Conservation (phyloP, 768 basidiomycete species). For the Suillus cothurnatus region DNA sequence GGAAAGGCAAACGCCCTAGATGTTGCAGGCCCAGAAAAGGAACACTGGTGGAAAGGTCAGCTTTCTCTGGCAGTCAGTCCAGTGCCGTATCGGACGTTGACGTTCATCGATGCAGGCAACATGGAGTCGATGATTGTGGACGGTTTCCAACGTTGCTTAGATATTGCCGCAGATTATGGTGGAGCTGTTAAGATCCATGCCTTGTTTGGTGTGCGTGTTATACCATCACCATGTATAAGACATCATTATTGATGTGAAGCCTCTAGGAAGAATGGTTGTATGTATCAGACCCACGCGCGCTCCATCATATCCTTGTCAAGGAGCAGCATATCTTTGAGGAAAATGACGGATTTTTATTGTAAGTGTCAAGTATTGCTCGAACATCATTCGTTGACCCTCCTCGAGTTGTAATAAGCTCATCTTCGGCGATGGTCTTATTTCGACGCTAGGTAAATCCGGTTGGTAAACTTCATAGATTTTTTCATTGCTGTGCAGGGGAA, state of each 20-base stretch:
- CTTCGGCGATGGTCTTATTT: slow-evolving; percentile 31
- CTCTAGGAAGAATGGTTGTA: slow-evolving; percentile 23
- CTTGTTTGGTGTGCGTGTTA: slow-evolving; percentile 45
- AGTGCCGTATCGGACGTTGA: neutral
- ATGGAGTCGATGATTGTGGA: neutral
- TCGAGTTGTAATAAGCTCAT: slow-evolving; percentile 14
- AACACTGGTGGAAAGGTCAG: slow-evolving; percentile 2
- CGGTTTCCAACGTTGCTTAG: neutral
- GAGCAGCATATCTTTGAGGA: slow-evolving; percentile 29
- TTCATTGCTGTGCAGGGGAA: neutral
- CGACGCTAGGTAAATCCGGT: slow-evolving; percentile 23
- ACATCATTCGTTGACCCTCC: neutral
- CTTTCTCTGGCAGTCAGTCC: neutral
- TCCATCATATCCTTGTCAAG: slow-evolving; percentile 33
- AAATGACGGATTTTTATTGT: slow-evolving; percentile 21
- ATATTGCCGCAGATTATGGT: neutral
- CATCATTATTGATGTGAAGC: neutral
- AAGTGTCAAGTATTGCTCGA: neutral
- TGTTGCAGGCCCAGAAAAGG: slow-evolving; percentile 2
- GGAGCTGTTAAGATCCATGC: slow-evolving; percentile 25
- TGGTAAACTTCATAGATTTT: neutral
- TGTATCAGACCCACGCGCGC: slow-evolving; percentile 30
- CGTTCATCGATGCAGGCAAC: neutral
- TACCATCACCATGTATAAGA: slow-evolving; percentile 24
- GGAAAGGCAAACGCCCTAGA: neutral